These are phyloP conservation scores for Botryosphaeria dothidea DNA, from an alignment of 2,329 filamentous ascomycete genomes.

Conservation along the genomic window DNA sequence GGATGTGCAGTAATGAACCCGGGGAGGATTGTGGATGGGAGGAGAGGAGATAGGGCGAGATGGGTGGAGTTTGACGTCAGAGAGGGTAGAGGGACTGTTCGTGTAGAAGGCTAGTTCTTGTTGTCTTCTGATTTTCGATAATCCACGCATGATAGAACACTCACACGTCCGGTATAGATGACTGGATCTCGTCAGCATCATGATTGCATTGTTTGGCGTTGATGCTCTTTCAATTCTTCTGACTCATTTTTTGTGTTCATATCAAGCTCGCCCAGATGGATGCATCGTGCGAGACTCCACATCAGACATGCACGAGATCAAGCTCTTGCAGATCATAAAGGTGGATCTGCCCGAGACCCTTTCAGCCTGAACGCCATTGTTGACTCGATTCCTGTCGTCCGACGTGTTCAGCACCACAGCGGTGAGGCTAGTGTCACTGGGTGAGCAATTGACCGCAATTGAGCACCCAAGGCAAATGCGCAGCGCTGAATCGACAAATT, in stretches of 20 bases:
- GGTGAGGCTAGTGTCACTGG: not conserved
- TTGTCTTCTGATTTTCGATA: not conserved
- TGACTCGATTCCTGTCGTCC: not conserved
- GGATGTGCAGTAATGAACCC: conserved; percentile 97
- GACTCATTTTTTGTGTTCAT: not conserved
- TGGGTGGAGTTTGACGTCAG: conserved; percentile 79
- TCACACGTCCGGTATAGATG: not conserved
- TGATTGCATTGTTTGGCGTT: not conserved
- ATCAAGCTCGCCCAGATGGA: not conserved
- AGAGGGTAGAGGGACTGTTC: conserved; percentile 29
- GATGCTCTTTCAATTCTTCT: not conserved
- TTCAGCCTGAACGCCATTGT: not conserved
- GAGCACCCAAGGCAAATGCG: not conserved
- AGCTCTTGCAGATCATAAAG: not conserved
- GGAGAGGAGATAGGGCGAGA: conserved; percentile 62
- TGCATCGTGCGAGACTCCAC: not conserved
- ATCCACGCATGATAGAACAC: not conserved
- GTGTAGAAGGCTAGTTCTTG: conserved; percentile 22
- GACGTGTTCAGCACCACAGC: not conserved
- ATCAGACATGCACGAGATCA: not conserved
- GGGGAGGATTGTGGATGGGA: conserved; percentile 63
- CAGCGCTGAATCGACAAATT: not conserved
- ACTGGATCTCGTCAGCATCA: not conserved
- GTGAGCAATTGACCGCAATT: not conserved
- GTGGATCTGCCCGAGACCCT: conserved; percentile 6